Base-by-base conservation (phyloP, 495 filamentous ascomycete species). In the Jackrogersella minutella region DNA sequence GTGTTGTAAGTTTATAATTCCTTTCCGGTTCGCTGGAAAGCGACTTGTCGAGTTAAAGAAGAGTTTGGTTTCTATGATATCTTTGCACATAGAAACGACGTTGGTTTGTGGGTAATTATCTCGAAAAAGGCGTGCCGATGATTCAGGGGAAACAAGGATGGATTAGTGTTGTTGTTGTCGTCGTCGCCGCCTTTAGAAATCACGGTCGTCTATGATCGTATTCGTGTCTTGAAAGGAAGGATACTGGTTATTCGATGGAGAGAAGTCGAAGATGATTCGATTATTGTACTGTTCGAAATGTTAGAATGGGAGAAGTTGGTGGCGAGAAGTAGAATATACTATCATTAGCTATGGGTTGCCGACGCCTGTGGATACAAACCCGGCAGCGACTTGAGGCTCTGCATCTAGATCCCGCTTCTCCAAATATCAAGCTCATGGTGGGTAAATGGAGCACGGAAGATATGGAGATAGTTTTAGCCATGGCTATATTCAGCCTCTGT, bases 321-420 rank as follows among this genome's bases (percentile, higher is more conserved):
- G 34, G 16, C 22, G 10, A 40, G 30, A 49, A 61, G 34, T 24
- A 52, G 37, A 30, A 41, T 24, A 28, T 43, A 39, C 17, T 69
- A 43, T 47, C 49, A 31, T 22, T 53, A 52, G 61, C 16, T 69
- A 46, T 64, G 58, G 13, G 28, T 3, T 22, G 41, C 41, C 53
- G 36, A 51, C 8, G 17, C 22, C 47, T 37, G 66, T 69, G 66
- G 66, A 62, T 61, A 59, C 61, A 21, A 52, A n/a, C 50, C 40
- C 51, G 46, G 61, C 24, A 62, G 17, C 36, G 33, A 62, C 30
- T 58, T 61, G 61, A 37, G 41, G 34, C 26, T 55, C 56, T 69
- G 56, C 37, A 41, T 54, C 62, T 58, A 65, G 61, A 69, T 69
- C 66, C 66, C 56, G 52, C 66, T 65, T 61, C 61, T 52, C 55